Evolutionary conservation across 2,329 filamentous ascomycete genomes (phyloP).

Genomic region (Fusarium aywerte): DNA sequence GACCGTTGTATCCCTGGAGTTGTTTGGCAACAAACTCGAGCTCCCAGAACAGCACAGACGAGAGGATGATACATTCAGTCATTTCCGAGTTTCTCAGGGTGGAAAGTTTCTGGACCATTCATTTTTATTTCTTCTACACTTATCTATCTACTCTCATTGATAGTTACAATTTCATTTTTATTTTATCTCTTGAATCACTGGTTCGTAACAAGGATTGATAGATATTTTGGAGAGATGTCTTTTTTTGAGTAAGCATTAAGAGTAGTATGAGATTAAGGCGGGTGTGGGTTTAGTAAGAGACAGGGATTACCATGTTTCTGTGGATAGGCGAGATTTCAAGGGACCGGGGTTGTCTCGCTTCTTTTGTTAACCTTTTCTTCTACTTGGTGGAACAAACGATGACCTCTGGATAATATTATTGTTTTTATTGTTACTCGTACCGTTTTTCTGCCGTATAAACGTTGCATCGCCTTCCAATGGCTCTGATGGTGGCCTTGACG

Average conservation of each 20-base stretch:
- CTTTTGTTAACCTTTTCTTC: slow-evolving; percentile 2
- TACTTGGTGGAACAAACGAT: slow-evolving; percentile 12
- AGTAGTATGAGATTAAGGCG: slow-evolving; percentile 22
- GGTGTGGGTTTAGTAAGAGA: slow-evolving; percentile 22
- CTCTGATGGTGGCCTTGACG: neutral
- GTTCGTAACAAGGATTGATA: slow-evolving; percentile 7
- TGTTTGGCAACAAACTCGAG: slow-evolving; percentile 31
- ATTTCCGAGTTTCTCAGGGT: slow-evolving; percentile 27
- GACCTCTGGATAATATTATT: neutral
- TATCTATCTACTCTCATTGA: slow-evolving; percentile 24
- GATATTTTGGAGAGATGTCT: neutral
- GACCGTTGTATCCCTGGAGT: slow-evolving; percentile 33
- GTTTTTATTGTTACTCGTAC: neutral
- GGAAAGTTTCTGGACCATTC: slow-evolving; percentile 7
- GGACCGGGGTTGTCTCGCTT: slow-evolving; percentile 13
- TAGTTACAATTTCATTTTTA: slow-evolving; percentile 25
- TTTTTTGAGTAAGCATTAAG: slow-evolving; percentile 16
- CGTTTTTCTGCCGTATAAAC: neutral
- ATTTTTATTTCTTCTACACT: slow-evolving; percentile 17
- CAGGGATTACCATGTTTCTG: slow-evolving; percentile 27
- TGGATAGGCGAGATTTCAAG: slow-evolving; percentile 24
- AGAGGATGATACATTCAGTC: slow-evolving; percentile 40
- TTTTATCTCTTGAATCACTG: slow-evolving; percentile 9
- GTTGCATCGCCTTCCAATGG: neutral
- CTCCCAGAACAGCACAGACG: slow-evolving; percentile 39